phyloP scores from a whole-genome alignment of 2,329 filamentous ascomycete genomes.

The Teratosphaeria gauchensis region DNA sequence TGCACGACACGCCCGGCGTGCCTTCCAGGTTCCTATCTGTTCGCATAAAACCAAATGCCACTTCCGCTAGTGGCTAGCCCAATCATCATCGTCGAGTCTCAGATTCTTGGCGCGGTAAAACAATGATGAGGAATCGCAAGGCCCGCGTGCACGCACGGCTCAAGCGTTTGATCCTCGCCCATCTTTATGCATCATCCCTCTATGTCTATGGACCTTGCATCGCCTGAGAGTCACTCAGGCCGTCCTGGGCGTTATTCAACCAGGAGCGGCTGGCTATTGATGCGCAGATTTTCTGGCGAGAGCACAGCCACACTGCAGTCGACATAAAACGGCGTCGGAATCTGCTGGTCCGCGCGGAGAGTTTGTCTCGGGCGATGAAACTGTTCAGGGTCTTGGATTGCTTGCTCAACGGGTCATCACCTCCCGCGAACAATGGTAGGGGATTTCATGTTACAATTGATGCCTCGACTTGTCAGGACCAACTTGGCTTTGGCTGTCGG shows the following conservation, averaged over 20 bases:
- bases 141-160: neutral
- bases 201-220: neutral
- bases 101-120: neutral
- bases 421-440: no score
- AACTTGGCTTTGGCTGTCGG: no score
- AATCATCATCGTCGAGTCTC: neutral
- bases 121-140: neutral
- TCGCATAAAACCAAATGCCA: neutral
- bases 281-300: neutral
- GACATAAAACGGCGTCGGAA: neutral
- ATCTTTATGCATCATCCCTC: neutral
- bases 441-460: no score
- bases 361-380: neutral
- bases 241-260: neutral
- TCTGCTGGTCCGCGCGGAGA: neutral
- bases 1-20: neutral
- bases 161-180: neutral
- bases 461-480: no score
- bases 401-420: no score
- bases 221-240: neutral
- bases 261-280: neutral
- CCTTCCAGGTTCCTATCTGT: neutral
- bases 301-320: neutral
- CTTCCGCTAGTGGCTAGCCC: neutral
- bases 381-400: no score